Base-by-base conservation (phyloP, 352 stramenopile species). In the Saprolegnia diclina region DNA sequence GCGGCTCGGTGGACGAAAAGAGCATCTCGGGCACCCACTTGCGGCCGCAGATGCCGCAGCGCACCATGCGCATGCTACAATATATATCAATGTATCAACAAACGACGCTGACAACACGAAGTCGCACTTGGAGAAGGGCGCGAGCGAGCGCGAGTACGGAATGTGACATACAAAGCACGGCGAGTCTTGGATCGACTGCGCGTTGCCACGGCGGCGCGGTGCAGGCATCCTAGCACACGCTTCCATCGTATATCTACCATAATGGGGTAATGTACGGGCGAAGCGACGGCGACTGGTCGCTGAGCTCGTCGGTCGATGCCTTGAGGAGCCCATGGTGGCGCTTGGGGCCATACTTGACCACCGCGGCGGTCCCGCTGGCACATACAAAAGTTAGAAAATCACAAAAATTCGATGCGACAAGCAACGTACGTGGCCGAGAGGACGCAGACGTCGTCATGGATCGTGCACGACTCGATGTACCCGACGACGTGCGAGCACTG, bases 21-120 rank as follows among this genome's bases (percentile, higher is more conserved):
- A 96, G 89, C 76, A 94, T 97, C 67, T 98, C 95, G 1, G 96
- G 96, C 18, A 99, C 97, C 96, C 96, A 99, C 71, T 99, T 99
- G 73, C 97, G 97, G 2, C 94, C 91, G 71, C 97, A 99, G 38
- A 97, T 78, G 9, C 96, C 80, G 72, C 97, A 99, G 24, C 95
- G 96, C 52, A 98, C 93, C 68, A 99, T 90, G 56, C 97, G 90
- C 95, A 99, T 98, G 65, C 84, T 94, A 48, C 24, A 55, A 45
- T 67, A n/a, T n/a, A n/a, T n/a, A n/a, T 22, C 42, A 38, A 22
- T 73, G 38, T 72, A 52, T 19, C 10, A 10, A 50, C 14, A 54
- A 18, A 42, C 19, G 37, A 29, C n/a, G 67, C 24, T 11, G 9
- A 46, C 4, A 35, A 22, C n/a, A 13, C 4, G 6, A 59, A 50